Evolutionary conservation across 2,329 filamentous ascomycete genomes (phyloP), one percentile per base, ranked within the genome.

Genomic region (Neurospora sp.): DNA sequence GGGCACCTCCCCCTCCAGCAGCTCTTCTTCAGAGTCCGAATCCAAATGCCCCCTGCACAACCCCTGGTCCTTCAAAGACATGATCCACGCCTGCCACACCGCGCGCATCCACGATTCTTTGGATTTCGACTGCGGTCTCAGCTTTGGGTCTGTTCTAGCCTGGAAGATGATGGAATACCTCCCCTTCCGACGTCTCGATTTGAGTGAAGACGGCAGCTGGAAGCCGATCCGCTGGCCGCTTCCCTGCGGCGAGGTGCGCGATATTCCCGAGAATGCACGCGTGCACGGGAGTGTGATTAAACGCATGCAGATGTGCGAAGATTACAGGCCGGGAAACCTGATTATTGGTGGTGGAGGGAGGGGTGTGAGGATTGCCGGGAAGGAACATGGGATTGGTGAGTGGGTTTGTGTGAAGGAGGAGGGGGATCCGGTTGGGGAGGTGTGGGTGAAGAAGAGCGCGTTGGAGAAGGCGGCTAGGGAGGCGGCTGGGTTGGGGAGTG

Each of bases 91-190:
- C 17, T 89, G 90, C 0, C 84, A 86, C 71, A 77, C 81, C 2
- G 82, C 85, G 0, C 80, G 77, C 3, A 86, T 93, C 58, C 91
- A 95, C 76, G 92, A 94, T 77, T 92, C 90, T 3, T 84, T 94
- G 19, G 19, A 0, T 81, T 92, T 88, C 74, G 83, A 84, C 13
- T 85, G 87, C 13, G 91, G 91, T 0, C 81, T 91, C 4, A 78
- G 83, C 0, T 72, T 73, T 33, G 69, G 81, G 4, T 86, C 88
- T 0, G 90, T 93, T 0, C 74, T 90, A 0, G 85, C 84, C 2
- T 95, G 92, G 92, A 91, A 89, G 42, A 78, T 92, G 28, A 92
- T 95, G 91, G 92, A 95, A 76, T 93, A 91, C 77, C 82, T 95
- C 33, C 92, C 92, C 0, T 94, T 95, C 80, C 86, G 91, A 1